Evolutionary conservation across 2,329 filamentous ascomycete species (phyloP).

Genomic region (Xylaria multiplex): DNA sequence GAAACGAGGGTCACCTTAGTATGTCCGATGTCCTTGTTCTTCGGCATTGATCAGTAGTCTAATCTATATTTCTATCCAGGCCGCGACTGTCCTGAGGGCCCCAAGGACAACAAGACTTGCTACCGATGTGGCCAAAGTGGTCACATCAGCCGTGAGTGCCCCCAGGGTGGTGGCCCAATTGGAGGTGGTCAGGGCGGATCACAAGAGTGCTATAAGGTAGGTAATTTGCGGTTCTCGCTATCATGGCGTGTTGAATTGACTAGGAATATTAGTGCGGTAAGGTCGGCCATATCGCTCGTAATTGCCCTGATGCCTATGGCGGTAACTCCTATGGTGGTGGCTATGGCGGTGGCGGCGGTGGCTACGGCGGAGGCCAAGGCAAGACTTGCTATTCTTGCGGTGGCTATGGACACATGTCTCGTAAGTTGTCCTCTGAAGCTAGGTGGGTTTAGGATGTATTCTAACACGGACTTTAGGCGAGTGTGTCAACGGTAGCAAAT

Average conservation of each 20-base stretch:
- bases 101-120: conserved; percentile 85
- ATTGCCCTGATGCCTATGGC: conserved; percentile 76
- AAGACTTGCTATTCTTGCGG: conserved; percentile 99
- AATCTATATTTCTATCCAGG: conserved; percentile 57
- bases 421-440: conserved; percentile 57
- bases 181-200: conserved; percentile 54
- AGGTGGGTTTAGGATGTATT: conserved; percentile 9
- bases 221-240: conserved; percentile 47
- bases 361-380: conserved; percentile 59
- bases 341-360: conserved; percentile 58
- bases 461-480: conserved; percentile 63
- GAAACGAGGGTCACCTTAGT: conserved; percentile 80
- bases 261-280: conserved; percentile 77
- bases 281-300: conserved; percentile 94
- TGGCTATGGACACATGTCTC: conserved; percentile 95
- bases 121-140: conserved; percentile 84
- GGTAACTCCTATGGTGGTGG: conserved; percentile 60
- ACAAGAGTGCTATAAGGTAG: conserved; percentile 90
- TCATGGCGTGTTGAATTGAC: neutral
- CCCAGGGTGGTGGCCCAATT: conserved; percentile 58
- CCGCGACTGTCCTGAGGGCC: conserved; percentile 89
- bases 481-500: conserved; percentile 99
- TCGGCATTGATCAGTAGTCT: conserved; percentile 28
- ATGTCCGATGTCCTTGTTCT: conserved; percentile 51
- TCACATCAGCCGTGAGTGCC: conserved; percentile 92